phyloP scores from a whole-genome alignment of 768 basidiomycete species.

The Amyloporia xantha region DNA sequence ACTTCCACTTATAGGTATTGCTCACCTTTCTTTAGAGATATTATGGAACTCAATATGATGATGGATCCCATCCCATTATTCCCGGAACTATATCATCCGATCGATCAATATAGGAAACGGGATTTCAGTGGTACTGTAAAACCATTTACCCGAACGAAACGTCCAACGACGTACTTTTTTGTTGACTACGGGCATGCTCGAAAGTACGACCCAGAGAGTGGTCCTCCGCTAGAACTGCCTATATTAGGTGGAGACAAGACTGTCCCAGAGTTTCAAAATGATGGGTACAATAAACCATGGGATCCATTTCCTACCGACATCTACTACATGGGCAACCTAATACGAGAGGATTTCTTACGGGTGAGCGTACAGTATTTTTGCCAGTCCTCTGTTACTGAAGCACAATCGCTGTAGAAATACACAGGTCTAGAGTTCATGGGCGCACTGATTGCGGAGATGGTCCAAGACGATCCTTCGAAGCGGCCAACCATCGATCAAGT shows the following conservation, averaged over 20 bases:
- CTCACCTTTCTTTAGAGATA: neutral
- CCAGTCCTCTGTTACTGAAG: neutral
- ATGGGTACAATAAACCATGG: conserved; percentile 5
- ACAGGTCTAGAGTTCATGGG: conserved; percentile 20
- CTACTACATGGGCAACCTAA: conserved; percentile 15
- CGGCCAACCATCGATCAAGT: conserved; percentile 22
- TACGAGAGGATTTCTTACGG: conserved; percentile 7
- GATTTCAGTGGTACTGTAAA: conserved; percentile 6
- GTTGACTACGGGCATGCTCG: conserved; percentile 21
- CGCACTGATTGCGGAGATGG: conserved; percentile 22
- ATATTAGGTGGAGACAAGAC: conserved; percentile 15
- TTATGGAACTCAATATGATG: conserved; percentile 12
- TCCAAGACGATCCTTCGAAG: conserved; percentile 15
- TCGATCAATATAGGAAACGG: neutral
- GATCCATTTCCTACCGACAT: conserved; percentile 21
- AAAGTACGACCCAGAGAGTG: conserved; percentile 20
- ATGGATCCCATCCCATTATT: conserved; percentile 14
- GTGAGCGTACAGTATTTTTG: neutral
- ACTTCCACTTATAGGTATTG: conserved; percentile 4
- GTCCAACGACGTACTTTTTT: conserved; percentile 22
- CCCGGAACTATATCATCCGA: conserved; percentile 14
- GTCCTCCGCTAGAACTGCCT: conserved; percentile 17
- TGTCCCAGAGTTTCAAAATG: conserved; percentile 17
- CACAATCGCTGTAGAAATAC: neutral
- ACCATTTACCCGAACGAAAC: conserved; percentile 15